These are phyloP conservation scores for Roridomyces roridus DNA, from an alignment of 768 basidiomycete species.

Conservation along the genomic window DNA sequence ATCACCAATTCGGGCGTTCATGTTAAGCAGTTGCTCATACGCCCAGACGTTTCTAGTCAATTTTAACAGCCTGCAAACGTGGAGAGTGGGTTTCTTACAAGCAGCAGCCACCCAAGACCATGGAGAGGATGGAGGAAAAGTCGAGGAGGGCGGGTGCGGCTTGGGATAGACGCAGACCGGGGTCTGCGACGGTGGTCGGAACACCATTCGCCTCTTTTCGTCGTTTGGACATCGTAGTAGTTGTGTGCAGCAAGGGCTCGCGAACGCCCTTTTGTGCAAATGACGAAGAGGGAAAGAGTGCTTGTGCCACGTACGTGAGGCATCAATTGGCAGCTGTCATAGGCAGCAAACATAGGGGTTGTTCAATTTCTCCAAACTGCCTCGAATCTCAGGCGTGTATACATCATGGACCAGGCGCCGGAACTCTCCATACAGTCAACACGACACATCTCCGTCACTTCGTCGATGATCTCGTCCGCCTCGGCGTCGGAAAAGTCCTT, in stretches of 20 bases:
- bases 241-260: too few relatives aligned
- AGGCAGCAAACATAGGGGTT: slow-evolving; percentile 1
- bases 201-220: slow-evolving; percentile 23
- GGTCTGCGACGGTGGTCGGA: slow-evolving; percentile 23
- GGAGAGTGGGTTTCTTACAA: slow-evolving; percentile 51
- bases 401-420: slow-evolving; percentile 76
- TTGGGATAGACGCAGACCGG: slow-evolving; percentile 36
- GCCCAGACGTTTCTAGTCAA: slow-evolving; percentile 72
- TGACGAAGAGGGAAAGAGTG: slow-evolving; percentile 15
- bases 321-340: too few relatives aligned
- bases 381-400: slow-evolving; percentile 69
- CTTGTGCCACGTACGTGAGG: slow-evolving; percentile 18
- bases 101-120: slow-evolving; percentile 88
- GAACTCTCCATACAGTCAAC: slow-evolving; percentile 63
- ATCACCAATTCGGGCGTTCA: slow-evolving; percentile 71
- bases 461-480: slow-evolving; percentile 63
- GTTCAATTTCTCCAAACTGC: slow-evolving; percentile 46
- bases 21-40: slow-evolving; percentile 74
- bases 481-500: slow-evolving; percentile 55
- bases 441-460: slow-evolving; percentile 61
- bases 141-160: slow-evolving; percentile 45
- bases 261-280: too few relatives aligned
- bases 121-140: slow-evolving; percentile 50
- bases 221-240: slow-evolving; percentile 26
- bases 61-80: neutral